These are phyloP conservation scores for Geoglossum cookeanum DNA, from an alignment of 2,329 filamentous ascomycete species.

Conservation along the genomic window DNA sequence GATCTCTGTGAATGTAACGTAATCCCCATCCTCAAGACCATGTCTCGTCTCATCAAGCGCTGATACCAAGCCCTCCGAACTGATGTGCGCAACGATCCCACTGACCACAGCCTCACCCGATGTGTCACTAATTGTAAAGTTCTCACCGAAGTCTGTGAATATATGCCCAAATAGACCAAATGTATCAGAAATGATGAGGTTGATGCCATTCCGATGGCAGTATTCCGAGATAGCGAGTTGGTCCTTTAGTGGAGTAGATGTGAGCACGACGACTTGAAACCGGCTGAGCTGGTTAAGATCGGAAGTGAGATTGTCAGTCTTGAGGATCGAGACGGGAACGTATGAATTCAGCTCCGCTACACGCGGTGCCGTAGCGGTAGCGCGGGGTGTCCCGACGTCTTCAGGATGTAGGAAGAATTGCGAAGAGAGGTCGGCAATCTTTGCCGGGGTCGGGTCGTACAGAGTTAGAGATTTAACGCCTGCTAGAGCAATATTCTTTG, in stretches of 20 bases:
- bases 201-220: constrained; percentile 87
- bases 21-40: constrained; percentile 90
- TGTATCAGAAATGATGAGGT: constrained; percentile 69
- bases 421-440: constrained; percentile 77
- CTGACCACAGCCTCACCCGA: constrained; percentile 75
- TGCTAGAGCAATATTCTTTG: constrained; percentile 94
- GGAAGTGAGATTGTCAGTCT: constrained; percentile 42
- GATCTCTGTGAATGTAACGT: constrained; percentile 82
- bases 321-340: constrained; percentile 68
- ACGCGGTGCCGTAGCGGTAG: constrained; percentile 66
- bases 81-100: constrained; percentile 79
- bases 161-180: constrained; percentile 89
- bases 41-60: constrained; percentile 88
- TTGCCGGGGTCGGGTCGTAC: constrained; percentile 69
- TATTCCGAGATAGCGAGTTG: constrained; percentile 79
- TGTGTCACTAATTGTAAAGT: constrained; percentile 76
- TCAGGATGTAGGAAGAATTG: constrained; percentile 87
- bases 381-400: constrained; percentile 85
- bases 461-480: constrained; percentile 95
- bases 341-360: constrained; percentile 94
- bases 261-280: constrained; percentile 86
- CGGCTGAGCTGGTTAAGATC: constrained; percentile 69
- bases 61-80: constrained; percentile 78
- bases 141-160: constrained; percentile 92
- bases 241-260: constrained; percentile 58